A percentile compares a stretch with the other conserved stretches of the same genome.
These are phyloP conservation scores for Gracilariopsis chorda DNA, from an alignment of 23 red algal genomes.

Conservation along the genomic window DNA sequence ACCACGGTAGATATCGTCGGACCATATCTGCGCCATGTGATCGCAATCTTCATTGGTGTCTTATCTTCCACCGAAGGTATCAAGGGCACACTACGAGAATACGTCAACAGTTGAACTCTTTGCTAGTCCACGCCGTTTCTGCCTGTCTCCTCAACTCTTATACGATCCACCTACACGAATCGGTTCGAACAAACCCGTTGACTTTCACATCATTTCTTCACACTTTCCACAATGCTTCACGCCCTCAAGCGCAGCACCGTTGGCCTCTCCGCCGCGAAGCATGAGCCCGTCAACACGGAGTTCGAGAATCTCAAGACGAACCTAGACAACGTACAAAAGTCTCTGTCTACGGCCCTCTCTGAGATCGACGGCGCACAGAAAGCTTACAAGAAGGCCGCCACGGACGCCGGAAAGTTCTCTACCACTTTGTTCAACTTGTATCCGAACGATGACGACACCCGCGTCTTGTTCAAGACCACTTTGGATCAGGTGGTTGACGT, in stretches of 20 bases:
- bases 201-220: too few relatives aligned
- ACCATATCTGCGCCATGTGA: too few relatives aligned
- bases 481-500: neutral
- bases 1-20: too few relatives aligned
- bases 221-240: constrained; percentile 28
- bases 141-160: too few relatives aligned
- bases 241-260: constrained; percentile 43
- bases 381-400: constrained; percentile 21
- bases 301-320: constrained; percentile 28
- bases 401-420: constrained; percentile 46
- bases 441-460: constrained; percentile 54
- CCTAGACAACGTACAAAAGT: constrained; percentile 46
- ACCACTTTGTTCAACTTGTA: constrained; percentile 24
- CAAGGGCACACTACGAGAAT: too few relatives aligned
- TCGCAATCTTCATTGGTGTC: too few relatives aligned
- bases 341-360: constrained; percentile 12
- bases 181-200: too few relatives aligned
- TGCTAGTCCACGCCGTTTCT: too few relatives aligned
- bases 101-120: too few relatives aligned
- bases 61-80: too few relatives aligned
- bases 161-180: too few relatives aligned
- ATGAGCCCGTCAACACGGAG: constrained; percentile 59
- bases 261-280: constrained; percentile 11
- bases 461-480: constrained; percentile 27
- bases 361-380: constrained; percentile 29